Conservation (phyloP, 306 rosid genomes). For the Prunus dulcis region DNA sequence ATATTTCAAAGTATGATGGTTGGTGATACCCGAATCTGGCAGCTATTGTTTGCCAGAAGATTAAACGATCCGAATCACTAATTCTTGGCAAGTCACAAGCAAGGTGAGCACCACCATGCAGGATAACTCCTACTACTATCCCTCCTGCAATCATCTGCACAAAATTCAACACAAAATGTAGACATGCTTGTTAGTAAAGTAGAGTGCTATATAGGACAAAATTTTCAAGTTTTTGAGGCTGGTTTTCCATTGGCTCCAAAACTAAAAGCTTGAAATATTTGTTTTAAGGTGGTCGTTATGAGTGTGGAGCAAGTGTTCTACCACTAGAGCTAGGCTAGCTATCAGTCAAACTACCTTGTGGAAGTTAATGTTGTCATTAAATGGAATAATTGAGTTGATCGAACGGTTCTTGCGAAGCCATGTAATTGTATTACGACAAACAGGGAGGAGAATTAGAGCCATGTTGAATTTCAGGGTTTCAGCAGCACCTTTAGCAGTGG, state of each 20-base stretch:
- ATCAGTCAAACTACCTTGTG: constrained; percentile 52
- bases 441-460: constrained; percentile 80
- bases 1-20: constrained; percentile 63
- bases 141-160: constrained; percentile 76
- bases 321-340: too few relatives aligned
- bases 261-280: too few relatives aligned
- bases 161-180: neutral
- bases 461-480: constrained; percentile 84
- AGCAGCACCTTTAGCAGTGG: constrained; percentile 85
- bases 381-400: constrained; percentile 60
- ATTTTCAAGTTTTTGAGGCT: too few relatives aligned
- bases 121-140: constrained; percentile 72
- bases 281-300: too few relatives aligned
- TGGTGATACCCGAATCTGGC: constrained; percentile 58
- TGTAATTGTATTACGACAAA: constrained; percentile 71
- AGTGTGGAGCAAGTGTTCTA: too few relatives aligned
- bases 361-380: constrained; percentile 72
- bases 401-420: constrained; percentile 55
- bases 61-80: constrained; percentile 43
- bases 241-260: too few relatives aligned
- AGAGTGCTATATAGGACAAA: neutral
- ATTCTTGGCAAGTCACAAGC: constrained; percentile 95
- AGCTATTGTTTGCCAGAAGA: constrained; percentile 61
- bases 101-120: constrained; percentile 84
- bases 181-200: neutral